Evolutionary conservation across 352 stramenopile species (phyloP).

Genomic region (Globisporangium paddicum): DNA sequence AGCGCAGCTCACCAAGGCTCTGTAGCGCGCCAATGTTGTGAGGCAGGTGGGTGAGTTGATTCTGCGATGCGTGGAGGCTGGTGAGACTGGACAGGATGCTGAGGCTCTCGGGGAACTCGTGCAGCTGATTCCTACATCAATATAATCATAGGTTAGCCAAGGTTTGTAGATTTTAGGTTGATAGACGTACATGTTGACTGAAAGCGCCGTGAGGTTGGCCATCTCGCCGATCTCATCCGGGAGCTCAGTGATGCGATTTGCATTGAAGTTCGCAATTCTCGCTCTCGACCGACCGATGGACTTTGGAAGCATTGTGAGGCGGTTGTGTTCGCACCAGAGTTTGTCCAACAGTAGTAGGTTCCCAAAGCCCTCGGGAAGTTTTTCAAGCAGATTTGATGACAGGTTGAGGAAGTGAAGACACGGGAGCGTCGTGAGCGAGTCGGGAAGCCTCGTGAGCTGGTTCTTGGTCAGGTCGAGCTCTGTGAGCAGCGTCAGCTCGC

Average conservation of each 20-base stretch:
- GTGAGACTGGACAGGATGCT: constrained; percentile 27
- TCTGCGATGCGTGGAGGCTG: constrained; percentile 41
- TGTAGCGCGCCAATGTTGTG: constrained; percentile 45
- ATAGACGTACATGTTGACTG: constrained; percentile 33
- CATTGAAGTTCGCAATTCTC: constrained; percentile 36
- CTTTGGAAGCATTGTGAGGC: constrained; percentile 28
- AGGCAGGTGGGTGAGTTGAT: constrained; percentile 34
- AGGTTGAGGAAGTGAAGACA: constrained; percentile 37
- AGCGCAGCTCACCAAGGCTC: constrained; percentile 35
- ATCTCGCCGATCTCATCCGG: constrained; percentile 39
- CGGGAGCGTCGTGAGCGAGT: constrained; percentile 39
- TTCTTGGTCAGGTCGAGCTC: constrained; percentile 69
- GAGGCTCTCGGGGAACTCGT: constrained; percentile 36
- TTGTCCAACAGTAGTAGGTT: constrained; percentile 27
- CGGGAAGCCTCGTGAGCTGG: constrained; percentile 31
- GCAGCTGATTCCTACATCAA: constrained; percentile 30
- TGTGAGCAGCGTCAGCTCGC: constrained; percentile 25
- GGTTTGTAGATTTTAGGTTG: not conserved
- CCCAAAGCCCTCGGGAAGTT: constrained; percentile 40
- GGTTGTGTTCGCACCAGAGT: constrained; percentile 52
- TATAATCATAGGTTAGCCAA: not conserved
- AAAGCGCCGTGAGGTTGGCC: constrained; percentile 31
- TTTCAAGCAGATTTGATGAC: constrained; percentile 45
- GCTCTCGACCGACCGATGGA: constrained; percentile 38
- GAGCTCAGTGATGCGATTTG: constrained; percentile 31